Conservation (phyloP, 352 stramenopile genomes). For the Phytopythium montanum region DNA sequence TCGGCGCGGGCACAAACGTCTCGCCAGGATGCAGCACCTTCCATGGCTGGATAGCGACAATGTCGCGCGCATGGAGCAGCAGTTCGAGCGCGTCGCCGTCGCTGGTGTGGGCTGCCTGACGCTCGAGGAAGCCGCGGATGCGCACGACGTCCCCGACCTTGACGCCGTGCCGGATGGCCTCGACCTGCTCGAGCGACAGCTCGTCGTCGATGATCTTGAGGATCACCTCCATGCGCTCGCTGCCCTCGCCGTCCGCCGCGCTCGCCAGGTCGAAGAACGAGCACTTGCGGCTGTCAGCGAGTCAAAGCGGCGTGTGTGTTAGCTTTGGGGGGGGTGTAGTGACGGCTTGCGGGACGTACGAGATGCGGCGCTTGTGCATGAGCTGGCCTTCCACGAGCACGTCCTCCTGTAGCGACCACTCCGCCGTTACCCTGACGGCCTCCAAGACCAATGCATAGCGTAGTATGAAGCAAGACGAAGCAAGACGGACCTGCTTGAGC, state of each 20-base stretch:
- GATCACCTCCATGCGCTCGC: slow-evolving; percentile 63
- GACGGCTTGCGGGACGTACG: slow-evolving; percentile 22
- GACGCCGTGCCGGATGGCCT: slow-evolving; percentile 53
- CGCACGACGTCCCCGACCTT: slow-evolving; percentile 70
- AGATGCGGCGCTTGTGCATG: slow-evolving; percentile 72
- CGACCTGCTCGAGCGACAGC: slow-evolving; percentile 57
- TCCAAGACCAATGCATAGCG: too few species aligned
- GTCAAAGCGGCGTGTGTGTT: background rate
- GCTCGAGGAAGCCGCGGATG: slow-evolving; percentile 57
- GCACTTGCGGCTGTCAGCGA: slow-evolving; percentile 46
- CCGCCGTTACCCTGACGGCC: background rate
- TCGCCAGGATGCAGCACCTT: slow-evolving; percentile 46
- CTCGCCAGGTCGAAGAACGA: slow-evolving; percentile 74
- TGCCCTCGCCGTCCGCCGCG: slow-evolving; percentile 10
- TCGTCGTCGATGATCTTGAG: slow-evolving; percentile 73
- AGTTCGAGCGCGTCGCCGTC: slow-evolving; percentile 12
- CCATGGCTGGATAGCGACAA: slow-evolving; percentile 40
- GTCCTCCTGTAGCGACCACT: slow-evolving; percentile 16
- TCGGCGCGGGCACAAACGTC: slow-evolving; percentile 57
- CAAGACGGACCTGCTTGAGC: slow-evolving; percentile 9
- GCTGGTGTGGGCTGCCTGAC: slow-evolving; percentile 5
- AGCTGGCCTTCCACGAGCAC: slow-evolving; percentile 66
- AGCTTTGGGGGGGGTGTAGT: too few species aligned
- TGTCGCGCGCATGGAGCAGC: slow-evolving; percentile 42
- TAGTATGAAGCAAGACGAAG: background rate